A percentile compares a stretch with the other conserved stretches of the same genome.
Evolutionary conservation across 345 rosid species (phyloP).

Genomic region (Jatropha curcas): DNA sequence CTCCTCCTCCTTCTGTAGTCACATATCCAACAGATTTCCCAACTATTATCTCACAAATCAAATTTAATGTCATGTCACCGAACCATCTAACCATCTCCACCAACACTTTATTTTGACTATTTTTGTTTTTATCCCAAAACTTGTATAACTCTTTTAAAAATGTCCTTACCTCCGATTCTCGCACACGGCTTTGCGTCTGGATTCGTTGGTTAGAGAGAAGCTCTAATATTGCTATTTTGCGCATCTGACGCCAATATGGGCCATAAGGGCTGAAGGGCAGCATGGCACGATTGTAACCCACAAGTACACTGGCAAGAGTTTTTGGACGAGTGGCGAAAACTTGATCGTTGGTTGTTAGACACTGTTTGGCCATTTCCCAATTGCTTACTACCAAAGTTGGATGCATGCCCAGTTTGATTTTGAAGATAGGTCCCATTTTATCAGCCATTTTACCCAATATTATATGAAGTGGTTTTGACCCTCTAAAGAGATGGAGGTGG

Average conservation of each 20-base stretch:
- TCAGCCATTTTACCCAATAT: constrained; percentile 27
- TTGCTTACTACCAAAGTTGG: constrained; percentile 28
- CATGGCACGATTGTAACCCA: constrained; percentile 29
- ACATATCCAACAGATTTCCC: constrained; percentile 20
- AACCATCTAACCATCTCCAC: constrained; percentile 48
- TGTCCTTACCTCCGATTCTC: constrained; percentile 22
- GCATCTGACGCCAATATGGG: constrained; percentile 33
- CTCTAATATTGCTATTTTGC: constrained; percentile 25
- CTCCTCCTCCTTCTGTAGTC: neutral
- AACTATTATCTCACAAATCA: constrained; percentile 22
- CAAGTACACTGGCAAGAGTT: constrained; percentile 2
- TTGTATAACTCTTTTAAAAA: constrained; percentile 20
- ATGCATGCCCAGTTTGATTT: constrained; percentile 30
- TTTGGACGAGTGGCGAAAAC: constrained; percentile 36
- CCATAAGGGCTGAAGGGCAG: constrained; percentile 33
- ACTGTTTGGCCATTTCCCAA: constrained; percentile 35
- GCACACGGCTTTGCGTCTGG: constrained; percentile 21
- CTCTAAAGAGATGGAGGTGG: constrained; percentile 41
- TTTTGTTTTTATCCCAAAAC: constrained; percentile 10
- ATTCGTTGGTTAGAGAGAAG: constrained; percentile 40
- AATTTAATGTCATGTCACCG: constrained; percentile 20
- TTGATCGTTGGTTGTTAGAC: constrained; percentile 31
- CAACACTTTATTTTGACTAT: neutral
- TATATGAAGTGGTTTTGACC: constrained; percentile 29
- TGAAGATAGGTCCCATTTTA: constrained; percentile 37